Evolutionary conservation across 2,329 filamentous ascomycete genomes (phyloP).

Genomic region (Pseudogymnoascus sp.): DNA sequence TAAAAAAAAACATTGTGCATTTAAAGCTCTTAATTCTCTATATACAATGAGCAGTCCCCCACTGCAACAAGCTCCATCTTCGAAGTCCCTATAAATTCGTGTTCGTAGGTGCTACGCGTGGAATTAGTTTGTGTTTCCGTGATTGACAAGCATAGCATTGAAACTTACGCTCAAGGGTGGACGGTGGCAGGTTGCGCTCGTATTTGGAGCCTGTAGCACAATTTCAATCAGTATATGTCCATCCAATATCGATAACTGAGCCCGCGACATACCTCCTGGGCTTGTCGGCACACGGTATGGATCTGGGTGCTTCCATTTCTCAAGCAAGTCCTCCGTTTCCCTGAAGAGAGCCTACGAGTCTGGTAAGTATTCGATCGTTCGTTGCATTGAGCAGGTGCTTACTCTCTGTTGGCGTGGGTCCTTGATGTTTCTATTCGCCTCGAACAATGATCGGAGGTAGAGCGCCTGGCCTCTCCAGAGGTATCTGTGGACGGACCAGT

Average conservation of each 20-base stretch:
- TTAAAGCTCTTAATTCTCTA: slow-evolving; percentile 8
- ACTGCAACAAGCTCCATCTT: slow-evolving; percentile 1
- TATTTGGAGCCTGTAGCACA: slow-evolving; percentile 72
- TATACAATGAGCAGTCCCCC: neutral
- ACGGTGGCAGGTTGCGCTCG: slow-evolving; percentile 82
- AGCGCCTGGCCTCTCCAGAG: slow-evolving; percentile 93
- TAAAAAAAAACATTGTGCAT: neutral
- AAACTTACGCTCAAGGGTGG: slow-evolving; percentile 69
- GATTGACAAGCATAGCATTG: neutral
- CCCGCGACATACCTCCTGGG: slow-evolving; percentile 66
- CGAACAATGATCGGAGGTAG: slow-evolving; percentile 91
- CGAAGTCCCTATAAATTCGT: slow-evolving; percentile 14
- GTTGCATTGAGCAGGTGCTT: slow-evolving; percentile 25
- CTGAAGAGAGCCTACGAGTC: slow-evolving; percentile 62
- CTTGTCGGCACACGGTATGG: slow-evolving; percentile 84
- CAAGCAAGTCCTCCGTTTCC: slow-evolving; percentile 79
- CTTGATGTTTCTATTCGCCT: slow-evolving; percentile 78
- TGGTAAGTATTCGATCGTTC: neutral
- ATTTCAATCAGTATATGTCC: slow-evolving; percentile 9
- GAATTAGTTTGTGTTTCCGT: slow-evolving; percentile 11
- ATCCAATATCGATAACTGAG: neutral
- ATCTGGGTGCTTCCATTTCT: slow-evolving; percentile 97
- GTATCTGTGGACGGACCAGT: slow-evolving; percentile 90
- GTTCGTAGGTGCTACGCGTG: slow-evolving; percentile 22
- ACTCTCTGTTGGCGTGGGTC: slow-evolving; percentile 84